These are phyloP conservation scores for Vigna trinervia DNA, from an alignment of 306 rosid species.

Conservation along the genomic window DNA sequence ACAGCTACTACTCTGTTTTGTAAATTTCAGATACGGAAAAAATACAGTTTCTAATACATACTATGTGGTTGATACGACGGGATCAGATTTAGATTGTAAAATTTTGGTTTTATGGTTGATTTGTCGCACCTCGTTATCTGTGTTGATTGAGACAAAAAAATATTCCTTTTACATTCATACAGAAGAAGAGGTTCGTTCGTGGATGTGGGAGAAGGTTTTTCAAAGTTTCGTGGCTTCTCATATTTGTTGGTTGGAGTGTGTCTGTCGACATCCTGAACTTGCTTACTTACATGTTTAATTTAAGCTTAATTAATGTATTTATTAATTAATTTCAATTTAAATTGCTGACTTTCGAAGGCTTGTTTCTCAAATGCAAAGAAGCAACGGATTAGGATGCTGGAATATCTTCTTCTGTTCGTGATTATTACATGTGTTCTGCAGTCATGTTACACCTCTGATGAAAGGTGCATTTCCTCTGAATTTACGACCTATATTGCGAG, in stretches of 20 bases:
- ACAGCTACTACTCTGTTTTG: constrained; percentile 46
- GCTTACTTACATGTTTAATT: neutral
- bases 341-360: constrained; percentile 1
- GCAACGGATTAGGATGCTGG: neutral
- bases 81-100: neutral
- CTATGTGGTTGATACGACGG: neutral
- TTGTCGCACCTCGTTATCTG: neutral
- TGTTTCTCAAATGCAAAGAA: neutral
- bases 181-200: neutral
- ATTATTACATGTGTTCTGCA: neutral
- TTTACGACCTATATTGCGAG: neutral
- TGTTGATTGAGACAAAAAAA: neutral
- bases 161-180: neutral
- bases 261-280: neutral
- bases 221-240: constrained; percentile 21
- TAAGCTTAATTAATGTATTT: neutral
- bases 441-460: neutral
- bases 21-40: neutral
- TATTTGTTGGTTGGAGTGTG: constrained; percentile 6
- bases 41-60: neutral
- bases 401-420: neutral
- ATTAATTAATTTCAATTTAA: neutral
- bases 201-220: neutral
- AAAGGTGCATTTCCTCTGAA: neutral
- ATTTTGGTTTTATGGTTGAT: neutral